Percentiles rank a stretch among this genome's conserved stretches.
Conservation (phyloP, 2,329 filamentous ascomycete species). For the Xylariaceae sp. region DNA sequence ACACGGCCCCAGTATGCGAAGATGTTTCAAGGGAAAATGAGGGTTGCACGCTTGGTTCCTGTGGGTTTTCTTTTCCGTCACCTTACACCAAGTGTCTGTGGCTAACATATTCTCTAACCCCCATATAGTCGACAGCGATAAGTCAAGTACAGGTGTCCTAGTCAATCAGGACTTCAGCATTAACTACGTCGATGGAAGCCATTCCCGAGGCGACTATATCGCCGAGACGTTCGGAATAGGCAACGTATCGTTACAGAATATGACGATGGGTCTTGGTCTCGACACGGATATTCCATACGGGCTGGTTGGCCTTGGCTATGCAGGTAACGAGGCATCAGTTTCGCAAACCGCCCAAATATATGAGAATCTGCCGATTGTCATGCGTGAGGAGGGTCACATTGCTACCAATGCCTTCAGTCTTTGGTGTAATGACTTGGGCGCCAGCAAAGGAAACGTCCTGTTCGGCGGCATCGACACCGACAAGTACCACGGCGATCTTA, state of each 20-base stretch:
- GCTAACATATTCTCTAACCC: conserved; percentile 18
- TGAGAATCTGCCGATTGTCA: conserved; percentile 58
- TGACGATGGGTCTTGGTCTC: conserved; percentile 55
- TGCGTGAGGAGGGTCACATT: conserved; percentile 59
- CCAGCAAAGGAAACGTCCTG: conserved; percentile 64
- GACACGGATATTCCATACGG: conserved; percentile 53
- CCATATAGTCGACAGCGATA: conserved; percentile 39
- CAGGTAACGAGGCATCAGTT: conserved; percentile 47
- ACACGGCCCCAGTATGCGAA: conserved; percentile 37
- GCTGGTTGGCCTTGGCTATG: conserved; percentile 57
- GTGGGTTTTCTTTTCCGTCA: conserved; percentile 32
- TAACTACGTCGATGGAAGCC: conserved; percentile 56
- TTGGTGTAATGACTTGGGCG: conserved; percentile 56
- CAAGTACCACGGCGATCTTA: conserved; percentile 63
- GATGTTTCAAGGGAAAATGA: conserved; percentile 23
- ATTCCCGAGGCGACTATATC: conserved; percentile 54
- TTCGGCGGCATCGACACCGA: conserved; percentile 77
- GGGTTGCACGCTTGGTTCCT: conserved; percentile 43
- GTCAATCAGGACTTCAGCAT: conserved; percentile 49
- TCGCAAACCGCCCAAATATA: conserved; percentile 34
- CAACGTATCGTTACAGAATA: conserved; percentile 44
- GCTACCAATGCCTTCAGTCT: conserved; percentile 65
- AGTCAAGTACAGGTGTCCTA: conserved; percentile 44
- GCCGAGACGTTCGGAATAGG: conserved; percentile 52
- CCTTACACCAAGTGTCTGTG: not conserved